Conservation (phyloP, 768 basidiomycete species). For the Crassisporium funariophilum region DNA sequence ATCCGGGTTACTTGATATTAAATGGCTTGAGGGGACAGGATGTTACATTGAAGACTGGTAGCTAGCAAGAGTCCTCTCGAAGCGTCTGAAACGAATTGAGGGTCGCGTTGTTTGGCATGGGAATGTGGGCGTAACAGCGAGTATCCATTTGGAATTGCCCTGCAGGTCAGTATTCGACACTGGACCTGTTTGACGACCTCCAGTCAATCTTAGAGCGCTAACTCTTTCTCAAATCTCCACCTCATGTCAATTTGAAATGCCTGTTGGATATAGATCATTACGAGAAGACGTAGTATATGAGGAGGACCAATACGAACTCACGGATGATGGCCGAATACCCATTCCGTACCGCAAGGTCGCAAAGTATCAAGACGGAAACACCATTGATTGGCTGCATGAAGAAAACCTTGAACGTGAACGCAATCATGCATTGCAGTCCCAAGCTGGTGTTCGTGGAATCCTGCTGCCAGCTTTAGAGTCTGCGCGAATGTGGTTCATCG, state of each 20-base stretch:
- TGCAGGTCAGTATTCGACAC: no score
- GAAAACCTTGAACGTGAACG: constrained; percentile 63
- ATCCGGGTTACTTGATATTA: not conserved
- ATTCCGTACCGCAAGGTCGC: constrained; percentile 29
- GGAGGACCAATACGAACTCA: constrained; percentile 48
- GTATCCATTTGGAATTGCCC: no score
- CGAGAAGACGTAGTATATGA: constrained; percentile 28
- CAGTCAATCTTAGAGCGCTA: no score
- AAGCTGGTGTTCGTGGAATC: constrained; percentile 58
- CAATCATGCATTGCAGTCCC: constrained; percentile 47
- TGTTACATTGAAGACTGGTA: no score
- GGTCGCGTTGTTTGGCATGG: constrained; percentile 1
- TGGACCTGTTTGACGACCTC: no score
- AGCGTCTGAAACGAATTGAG: no score
- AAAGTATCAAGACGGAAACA: constrained; percentile 59
- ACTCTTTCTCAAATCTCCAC: no score
- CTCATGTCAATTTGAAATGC: no score
- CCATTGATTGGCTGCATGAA: constrained; percentile 72
- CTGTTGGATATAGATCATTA: constrained; percentile 23
- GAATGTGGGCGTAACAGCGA: no score
- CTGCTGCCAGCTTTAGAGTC: constrained; percentile 58
- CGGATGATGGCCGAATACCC: constrained; percentile 42
- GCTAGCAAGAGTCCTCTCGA: no score
- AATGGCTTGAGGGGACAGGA: not conserved
- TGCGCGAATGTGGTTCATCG: constrained; percentile 65